These are phyloP conservation scores for Lachnellula arida DNA, from an alignment of 2,329 filamentous ascomycete genomes.

Conservation along the genomic window DNA sequence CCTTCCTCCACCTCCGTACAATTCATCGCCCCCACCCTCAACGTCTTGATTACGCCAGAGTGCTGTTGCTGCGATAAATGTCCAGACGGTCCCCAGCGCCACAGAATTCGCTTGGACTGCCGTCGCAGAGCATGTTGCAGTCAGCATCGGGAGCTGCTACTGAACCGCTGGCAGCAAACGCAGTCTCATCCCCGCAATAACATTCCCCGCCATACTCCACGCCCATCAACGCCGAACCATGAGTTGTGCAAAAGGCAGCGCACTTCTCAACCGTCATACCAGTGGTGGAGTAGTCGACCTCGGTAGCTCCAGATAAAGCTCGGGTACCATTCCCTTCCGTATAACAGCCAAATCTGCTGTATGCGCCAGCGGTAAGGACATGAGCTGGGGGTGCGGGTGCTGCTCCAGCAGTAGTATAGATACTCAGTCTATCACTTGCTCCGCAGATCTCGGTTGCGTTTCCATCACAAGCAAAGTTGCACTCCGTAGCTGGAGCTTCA, in stretches of 20 bases:
- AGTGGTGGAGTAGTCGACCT: constrained; percentile 2
- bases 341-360: constrained; percentile 11
- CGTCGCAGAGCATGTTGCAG: constrained; percentile 24
- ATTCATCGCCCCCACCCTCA: not conserved
- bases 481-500: constrained; percentile 10
- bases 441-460: constrained; percentile 30
- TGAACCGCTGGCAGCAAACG: constrained; percentile 9
- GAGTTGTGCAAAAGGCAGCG: constrained; percentile 12
- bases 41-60: not conserved
- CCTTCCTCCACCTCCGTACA: not conserved
- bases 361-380: constrained; percentile 1
- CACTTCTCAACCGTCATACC: constrained; percentile 18
- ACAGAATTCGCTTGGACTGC: constrained; percentile 27
- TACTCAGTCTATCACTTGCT: constrained; percentile 23
- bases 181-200: constrained; percentile 22
- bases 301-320: constrained; percentile 34
- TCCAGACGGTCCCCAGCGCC: constrained; percentile 25
- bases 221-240: constrained; percentile 36
- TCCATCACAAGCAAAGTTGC: constrained; percentile 21
- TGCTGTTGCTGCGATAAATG: constrained; percentile 7
- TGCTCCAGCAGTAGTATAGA: constrained; percentile 12
- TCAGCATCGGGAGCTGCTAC: constrained; percentile 9
- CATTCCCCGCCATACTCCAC: constrained; percentile 44
- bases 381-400: constrained; percentile 4
- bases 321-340: constrained; percentile 30